These are phyloP conservation scores for Gonium pectorale DNA, from an alignment of 139 green algal species.

Conservation along the genomic window DNA sequence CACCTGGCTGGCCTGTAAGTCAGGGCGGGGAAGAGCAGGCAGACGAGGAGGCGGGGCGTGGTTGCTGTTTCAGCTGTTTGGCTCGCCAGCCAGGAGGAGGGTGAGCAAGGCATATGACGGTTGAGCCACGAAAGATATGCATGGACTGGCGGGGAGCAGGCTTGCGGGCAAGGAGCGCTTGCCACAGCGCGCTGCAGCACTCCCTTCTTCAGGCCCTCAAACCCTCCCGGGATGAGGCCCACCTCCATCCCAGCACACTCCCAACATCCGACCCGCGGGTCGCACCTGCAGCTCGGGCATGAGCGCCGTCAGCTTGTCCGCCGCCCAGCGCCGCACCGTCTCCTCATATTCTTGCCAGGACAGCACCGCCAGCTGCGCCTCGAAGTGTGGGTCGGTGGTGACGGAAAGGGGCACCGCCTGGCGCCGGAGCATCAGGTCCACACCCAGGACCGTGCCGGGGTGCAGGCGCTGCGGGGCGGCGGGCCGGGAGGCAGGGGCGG, in stretches of 20 bases:
- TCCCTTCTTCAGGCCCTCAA: too few species aligned
- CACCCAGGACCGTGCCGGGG: slow-evolving; percentile 37
- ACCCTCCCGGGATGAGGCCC: too few species aligned
- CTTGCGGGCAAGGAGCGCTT: too few species aligned
- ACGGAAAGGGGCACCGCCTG: background rate
- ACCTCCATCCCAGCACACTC: too few species aligned
- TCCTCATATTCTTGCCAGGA: slow-evolving; percentile 36
- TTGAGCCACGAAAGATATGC: too few species aligned
- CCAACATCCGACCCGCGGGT: too few species aligned
- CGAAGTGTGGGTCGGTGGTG: slow-evolving; percentile 52
- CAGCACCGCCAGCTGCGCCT: slow-evolving; percentile 47
- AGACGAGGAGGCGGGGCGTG: too few species aligned
- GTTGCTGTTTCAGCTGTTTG: too few species aligned
- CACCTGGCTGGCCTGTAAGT: slow-evolving; percentile 19
- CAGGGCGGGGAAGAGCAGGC: background rate
- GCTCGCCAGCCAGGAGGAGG: too few species aligned
- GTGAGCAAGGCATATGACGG: too few species aligned
- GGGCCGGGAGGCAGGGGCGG: background rate
- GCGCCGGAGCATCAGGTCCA: slow-evolving; percentile 37
- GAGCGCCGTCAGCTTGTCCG: slow-evolving; percentile 17
- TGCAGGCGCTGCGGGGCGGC: slow-evolving; percentile 19
- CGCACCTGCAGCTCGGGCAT: slow-evolving; percentile 47
- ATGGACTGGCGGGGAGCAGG: too few species aligned
- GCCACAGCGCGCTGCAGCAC: too few species aligned
- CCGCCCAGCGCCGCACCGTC: slow-evolving; percentile 40